Evolutionary conservation across 2,329 filamentous ascomycete species (phyloP), one percentile per base, ranked within the genome.

Genomic region (Aspergillus sp.): DNA sequence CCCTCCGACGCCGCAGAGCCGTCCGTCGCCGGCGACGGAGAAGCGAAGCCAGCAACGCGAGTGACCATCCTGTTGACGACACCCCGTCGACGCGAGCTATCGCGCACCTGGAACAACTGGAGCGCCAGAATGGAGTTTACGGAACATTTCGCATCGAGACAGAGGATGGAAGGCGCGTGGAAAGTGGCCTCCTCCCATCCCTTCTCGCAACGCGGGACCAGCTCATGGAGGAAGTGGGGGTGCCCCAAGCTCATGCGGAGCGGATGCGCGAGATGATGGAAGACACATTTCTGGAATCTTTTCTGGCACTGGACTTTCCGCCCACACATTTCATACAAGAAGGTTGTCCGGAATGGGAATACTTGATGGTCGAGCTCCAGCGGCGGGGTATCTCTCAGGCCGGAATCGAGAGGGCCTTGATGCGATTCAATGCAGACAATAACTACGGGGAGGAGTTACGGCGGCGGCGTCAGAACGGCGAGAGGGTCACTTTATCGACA

Each of bases 191-290:
- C 25, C 67, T 79, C n/a, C 77, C 77, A 12, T 79, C 77, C 13
- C 70, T 78, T 36, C 70, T 79, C 9, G 74, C 74, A 32, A 78
- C 76, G 9, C 70, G 73, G 39, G 75, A 79, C 51, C 76, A 78
- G 63, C 68, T 79, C 60, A 78, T 79, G 73, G 73, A 76, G 60
- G 71, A 76, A 59, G 72, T 79, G 13, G 76, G 74, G 10, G 71
- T 78, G 15, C 70, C 72, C 1, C 63, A 67, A 47, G 75, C 72
- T 30, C 74, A 78, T 63, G 77, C 77, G 19, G 72, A 75, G 59
- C 69, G 75, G 57, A 78, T 78, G 73, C 75, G 75, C 57, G 72
- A 75, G 59, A 76, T 78, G 72, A 78, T 79, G 74, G 78, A 80
- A 59, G 75, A 79, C 54, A 75, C 75, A 0, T 79, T 80, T 59